These are phyloP conservation scores for Wickerhamiella cacticola DNA, from an alignment of 805 yeast species.

Conservation along the genomic window DNA sequence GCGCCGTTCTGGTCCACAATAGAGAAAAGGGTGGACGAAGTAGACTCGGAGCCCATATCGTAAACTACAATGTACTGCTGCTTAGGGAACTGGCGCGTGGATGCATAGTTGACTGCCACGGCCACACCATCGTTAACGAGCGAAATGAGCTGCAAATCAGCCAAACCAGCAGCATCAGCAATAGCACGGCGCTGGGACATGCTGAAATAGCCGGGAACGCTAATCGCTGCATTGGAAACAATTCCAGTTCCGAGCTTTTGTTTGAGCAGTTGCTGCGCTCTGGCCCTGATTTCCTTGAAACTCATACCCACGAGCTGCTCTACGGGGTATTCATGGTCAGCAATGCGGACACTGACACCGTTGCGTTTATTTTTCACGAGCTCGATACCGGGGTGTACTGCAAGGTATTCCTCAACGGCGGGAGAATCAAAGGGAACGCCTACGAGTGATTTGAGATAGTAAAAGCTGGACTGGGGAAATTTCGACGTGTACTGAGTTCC, in stretches of 20 bases:
- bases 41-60: conserved; percentile 90
- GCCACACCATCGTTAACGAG: conserved; percentile 89
- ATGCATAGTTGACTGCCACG: conserved; percentile 69
- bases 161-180: conserved; percentile 56
- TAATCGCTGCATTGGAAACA: conserved; percentile 55
- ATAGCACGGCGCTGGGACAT: conserved; percentile 59
- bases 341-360: conserved; percentile 46
- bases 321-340: conserved; percentile 39
- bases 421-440: conserved; percentile 43
- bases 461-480: conserved; percentile 56
- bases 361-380: conserved; percentile 36
- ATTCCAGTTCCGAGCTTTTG: conserved; percentile 36
- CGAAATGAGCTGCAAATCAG: conserved; percentile 52
- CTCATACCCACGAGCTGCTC: conserved; percentile 85
- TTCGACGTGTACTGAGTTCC: conserved; percentile 58
- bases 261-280: conserved; percentile 54
- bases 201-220: conserved; percentile 63
- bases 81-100: conserved; percentile 39
- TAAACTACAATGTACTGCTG: conserved; percentile 58
- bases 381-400: conserved; percentile 50
- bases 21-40: conserved; percentile 74
- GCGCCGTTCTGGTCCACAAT: conserved; percentile 32
- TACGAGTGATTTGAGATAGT: conserved; percentile 56
- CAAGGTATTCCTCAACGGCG: conserved; percentile 37
- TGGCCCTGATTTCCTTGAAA: conserved; percentile 46